phyloP scores from a whole-genome alignment of 2,329 filamentous ascomycete genomes.

The Fusarium abutilonis region DNA sequence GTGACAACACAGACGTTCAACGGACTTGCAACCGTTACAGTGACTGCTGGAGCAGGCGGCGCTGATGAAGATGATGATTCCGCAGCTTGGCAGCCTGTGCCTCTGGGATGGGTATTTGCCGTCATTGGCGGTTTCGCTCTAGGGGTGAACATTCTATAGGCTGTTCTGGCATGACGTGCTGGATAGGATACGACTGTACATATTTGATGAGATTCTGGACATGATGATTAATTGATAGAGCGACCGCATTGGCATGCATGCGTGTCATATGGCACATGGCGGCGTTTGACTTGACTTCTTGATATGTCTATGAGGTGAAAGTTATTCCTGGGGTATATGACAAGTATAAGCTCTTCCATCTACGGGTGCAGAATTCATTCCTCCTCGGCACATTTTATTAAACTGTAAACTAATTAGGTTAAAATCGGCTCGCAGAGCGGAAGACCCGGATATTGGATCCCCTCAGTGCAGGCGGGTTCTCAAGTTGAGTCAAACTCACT shows the following conservation, averaged over 20 bases:
- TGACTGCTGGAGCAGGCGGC: slow-evolving; percentile 30
- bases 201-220: slow-evolving; percentile 20
- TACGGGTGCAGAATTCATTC: too few relatives aligned
- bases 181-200: slow-evolving; percentile 21
- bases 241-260: slow-evolving; percentile 11
- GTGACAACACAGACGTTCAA: slow-evolving; percentile 44
- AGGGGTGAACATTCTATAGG: slow-evolving; percentile 42
- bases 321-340: too few relatives aligned
- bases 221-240: slow-evolving; percentile 32
- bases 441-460: too few relatives aligned
- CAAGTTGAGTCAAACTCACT: too few relatives aligned
- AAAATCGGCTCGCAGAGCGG: too few relatives aligned
- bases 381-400: too few relatives aligned
- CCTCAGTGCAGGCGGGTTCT: too few relatives aligned
- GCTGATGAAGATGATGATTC: slow-evolving; percentile 23
- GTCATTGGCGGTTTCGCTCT: slow-evolving; percentile 37
- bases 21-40: slow-evolving; percentile 31
- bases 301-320: too few relatives aligned
- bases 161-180: neutral
- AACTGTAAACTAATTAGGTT: too few relatives aligned
- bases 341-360: too few relatives aligned
- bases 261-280: slow-evolving; percentile 16
- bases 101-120: slow-evolving; percentile 35
- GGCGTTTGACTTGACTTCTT: slow-evolving; percentile 28
- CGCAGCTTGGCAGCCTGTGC: slow-evolving; percentile 28